A percentile compares a stretch with the other conserved stretches of the same genome.
These are phyloP conservation scores for Fomitopsis serialis DNA, from an alignment of 768 basidiomycete species.

Conservation along the genomic window DNA sequence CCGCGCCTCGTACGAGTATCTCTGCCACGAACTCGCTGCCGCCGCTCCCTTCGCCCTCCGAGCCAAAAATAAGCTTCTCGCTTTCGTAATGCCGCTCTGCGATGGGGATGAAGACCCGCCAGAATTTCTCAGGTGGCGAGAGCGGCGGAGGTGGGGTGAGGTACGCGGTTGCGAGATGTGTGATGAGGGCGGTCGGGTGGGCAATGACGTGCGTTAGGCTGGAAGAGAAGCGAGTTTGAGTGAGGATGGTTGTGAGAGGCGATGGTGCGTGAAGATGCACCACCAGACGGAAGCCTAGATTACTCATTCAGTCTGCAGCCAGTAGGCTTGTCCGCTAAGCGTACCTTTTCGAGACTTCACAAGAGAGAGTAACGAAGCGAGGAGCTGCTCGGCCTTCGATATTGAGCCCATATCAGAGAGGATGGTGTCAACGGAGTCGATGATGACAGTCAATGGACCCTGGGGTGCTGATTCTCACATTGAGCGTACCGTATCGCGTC, in stretches of 20 bases:
- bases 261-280: constrained; percentile 50
- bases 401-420: constrained; percentile 51
- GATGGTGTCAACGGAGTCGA: constrained; percentile 73
- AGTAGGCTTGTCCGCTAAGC: constrained; percentile 9
- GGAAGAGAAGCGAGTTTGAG: constrained; percentile 58
- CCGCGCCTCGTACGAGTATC: constrained; percentile 43
- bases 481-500: neutral
- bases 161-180: constrained; percentile 64
- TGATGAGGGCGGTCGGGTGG: constrained; percentile 66
- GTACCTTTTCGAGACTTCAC: constrained; percentile 46
- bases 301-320: neutral
- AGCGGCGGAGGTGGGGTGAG: constrained; percentile 65
- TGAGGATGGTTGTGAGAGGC: constrained; percentile 48
- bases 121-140: constrained; percentile 66
- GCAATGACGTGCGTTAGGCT: constrained; percentile 59
- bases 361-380: constrained; percentile 41
- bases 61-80: constrained; percentile 55
- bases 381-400: constrained; percentile 45
- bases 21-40: constrained; percentile 60
- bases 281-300: constrained; percentile 33
- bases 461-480: constrained; percentile 26
- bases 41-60: constrained; percentile 41
- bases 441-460: constrained; percentile 52
- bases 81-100: constrained; percentile 56
- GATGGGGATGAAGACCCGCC: constrained; percentile 69